phyloP scores from a whole-genome alignment of 805 yeast species.

The Brettanomyces custersianus region DNA sequence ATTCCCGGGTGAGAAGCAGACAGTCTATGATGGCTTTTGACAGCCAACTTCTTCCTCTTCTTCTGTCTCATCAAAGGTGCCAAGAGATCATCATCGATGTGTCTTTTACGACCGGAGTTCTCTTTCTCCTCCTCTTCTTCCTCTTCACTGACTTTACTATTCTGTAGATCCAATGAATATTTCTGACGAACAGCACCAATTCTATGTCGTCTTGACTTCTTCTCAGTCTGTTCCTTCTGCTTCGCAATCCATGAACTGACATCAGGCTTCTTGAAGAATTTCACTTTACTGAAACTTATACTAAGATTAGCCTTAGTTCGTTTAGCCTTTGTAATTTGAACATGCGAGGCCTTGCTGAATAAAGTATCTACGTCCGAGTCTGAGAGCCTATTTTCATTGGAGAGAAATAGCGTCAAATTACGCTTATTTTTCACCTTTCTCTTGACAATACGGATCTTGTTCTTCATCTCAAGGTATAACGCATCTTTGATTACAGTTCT shows the following conservation, averaged over 20 bases:
- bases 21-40: conserved; percentile 5
- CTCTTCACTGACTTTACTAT: conserved; percentile 5
- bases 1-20: conserved; percentile 8
- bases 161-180: conserved; percentile 2
- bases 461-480: conserved; percentile 23
- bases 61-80: conserved; percentile 21
- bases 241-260: conserved; percentile 5
- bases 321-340: neutral
- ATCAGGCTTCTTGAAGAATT: conserved; percentile 15
- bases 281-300: conserved; percentile 14
- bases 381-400: conserved; percentile 11
- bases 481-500: conserved; percentile 44
- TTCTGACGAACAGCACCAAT: neutral
- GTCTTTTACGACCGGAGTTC: neutral
- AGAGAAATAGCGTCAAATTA: conserved; percentile 2
- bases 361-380: conserved; percentile 6
- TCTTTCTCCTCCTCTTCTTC: neutral
- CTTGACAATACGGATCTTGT: conserved; percentile 11
- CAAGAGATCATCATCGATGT: conserved; percentile 16
- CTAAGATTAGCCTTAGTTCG: conserved; percentile 4
- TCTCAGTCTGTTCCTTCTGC: neutral
- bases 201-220: neutral
- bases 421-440: neutral
- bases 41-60: conserved; percentile 20
- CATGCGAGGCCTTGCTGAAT: neutral